These are phyloP conservation scores for Zygotorulaspora florentina DNA, from an alignment of 805 yeast genomes.

Conservation along the genomic window DNA sequence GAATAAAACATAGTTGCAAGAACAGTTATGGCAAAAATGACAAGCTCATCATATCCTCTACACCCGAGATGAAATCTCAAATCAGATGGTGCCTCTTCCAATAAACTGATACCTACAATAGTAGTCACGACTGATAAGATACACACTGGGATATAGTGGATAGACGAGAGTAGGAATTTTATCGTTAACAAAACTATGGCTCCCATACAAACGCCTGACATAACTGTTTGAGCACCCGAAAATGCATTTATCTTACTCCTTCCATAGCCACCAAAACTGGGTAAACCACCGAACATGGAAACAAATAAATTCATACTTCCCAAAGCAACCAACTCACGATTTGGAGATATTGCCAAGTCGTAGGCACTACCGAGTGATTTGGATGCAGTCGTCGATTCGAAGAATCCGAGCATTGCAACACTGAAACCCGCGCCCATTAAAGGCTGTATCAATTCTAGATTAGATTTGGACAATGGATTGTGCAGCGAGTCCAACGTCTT, in stretches of 20 bases:
- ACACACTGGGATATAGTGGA: conserved; percentile 75
- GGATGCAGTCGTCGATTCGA: conserved; percentile 90
- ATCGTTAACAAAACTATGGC: conserved; percentile 65
- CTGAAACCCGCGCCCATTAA: conserved; percentile 67
- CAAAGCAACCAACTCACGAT: conserved; percentile 85
- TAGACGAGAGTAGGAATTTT: conserved; percentile 51
- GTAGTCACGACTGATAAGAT: conserved; percentile 76
- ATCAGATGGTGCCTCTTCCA: conserved; percentile 84
- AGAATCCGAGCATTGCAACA: conserved; percentile 82
- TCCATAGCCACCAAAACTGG: conserved; percentile 95
- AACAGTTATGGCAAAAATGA: conserved; percentile 63
- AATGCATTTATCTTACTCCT: conserved; percentile 84
- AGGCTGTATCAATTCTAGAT: conserved; percentile 47
- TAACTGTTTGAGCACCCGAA: conserved; percentile 81
- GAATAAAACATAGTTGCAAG: conserved; percentile 65
- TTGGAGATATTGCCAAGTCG: conserved; percentile 64
- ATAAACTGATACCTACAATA: conserved; percentile 66
- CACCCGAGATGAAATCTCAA: conserved; percentile 66
- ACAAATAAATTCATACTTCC: conserved; percentile 70
- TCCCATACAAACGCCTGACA: conserved; percentile 82
- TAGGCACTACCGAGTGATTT: conserved; percentile 76
- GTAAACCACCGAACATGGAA: conserved; percentile 62
- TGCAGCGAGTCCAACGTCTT: conserved; percentile 44
- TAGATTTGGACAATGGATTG: conserved; percentile 53
- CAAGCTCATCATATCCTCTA: conserved; percentile 71